Evolutionary conservation across 345 rosid genomes (phyloP).

Genomic region (Populus ilicifolia): DNA sequence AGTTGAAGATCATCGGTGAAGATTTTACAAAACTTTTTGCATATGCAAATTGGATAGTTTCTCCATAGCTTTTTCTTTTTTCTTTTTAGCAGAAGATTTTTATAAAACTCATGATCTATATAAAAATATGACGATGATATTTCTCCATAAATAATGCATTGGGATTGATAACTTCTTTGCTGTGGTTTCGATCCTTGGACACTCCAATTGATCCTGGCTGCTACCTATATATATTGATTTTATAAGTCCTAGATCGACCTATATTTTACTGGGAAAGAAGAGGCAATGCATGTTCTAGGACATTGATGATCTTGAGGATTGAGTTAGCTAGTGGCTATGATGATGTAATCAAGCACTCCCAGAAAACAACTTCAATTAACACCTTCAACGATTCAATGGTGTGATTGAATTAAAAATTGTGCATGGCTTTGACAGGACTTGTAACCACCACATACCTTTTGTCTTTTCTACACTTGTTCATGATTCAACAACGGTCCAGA

Average conservation of each 20-base stretch:
- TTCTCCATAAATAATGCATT: background rate
- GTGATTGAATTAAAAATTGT: background rate
- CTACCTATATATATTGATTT: too few relatives aligned
- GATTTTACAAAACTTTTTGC: background rate
- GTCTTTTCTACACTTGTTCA: background rate
- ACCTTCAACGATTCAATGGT: background rate
- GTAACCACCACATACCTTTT: background rate
- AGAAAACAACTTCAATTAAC: background rate
- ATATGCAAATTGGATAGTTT: background rate
- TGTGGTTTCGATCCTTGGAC: too few relatives aligned
- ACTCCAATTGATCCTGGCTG: too few relatives aligned
- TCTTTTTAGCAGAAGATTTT: too few relatives aligned
- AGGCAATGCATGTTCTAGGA: background rate
- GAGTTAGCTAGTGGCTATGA: background rate
- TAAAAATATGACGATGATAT: background rate
- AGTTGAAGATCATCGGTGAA: too few relatives aligned
- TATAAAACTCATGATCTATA: background rate
- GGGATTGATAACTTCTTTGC: too few relatives aligned
- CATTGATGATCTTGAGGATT: background rate
- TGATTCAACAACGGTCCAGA: background rate
- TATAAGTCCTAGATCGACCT: too few relatives aligned
- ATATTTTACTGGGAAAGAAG: too few relatives aligned
- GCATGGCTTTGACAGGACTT: slow-evolving; percentile 6
- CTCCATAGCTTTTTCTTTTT: background rate
- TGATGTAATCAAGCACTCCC: background rate